Evolutionary conservation across 2,329 filamentous ascomycete species (phyloP), one percentile per base, ranked within the genome.

Genomic region (Colletotrichum horii): DNA sequence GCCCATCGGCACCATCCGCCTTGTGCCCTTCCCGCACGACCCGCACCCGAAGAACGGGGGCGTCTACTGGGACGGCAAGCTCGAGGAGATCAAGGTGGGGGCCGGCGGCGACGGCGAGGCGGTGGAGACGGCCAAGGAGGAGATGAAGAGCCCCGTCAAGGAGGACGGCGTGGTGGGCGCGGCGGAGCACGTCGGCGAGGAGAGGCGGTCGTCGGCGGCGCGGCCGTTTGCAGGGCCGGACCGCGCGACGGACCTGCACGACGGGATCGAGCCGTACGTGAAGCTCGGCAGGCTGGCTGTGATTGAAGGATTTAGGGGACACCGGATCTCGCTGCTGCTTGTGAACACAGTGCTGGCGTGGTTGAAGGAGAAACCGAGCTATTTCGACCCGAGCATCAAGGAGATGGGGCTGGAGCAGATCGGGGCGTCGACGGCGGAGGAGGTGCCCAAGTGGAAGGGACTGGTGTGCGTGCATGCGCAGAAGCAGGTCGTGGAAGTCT

Each of bases 401-500:
- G 86, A 84, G 79, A 77, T 84, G 75, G 88, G 85, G 36, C 85
- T 87, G 79, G 88, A 85, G 68, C 83, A 84, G 64, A 82, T 89
- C 65, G 86, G 83, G 55, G 85, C 82, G n/a, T 81, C 81, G 64
- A 84, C 74, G 73, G 80, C 81, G 70, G 82, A 80, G 73, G 84
- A 86, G 12, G 84, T 89, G n/a, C 87, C 89, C 30, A 87, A 87
- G 32, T 76, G 72, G 75, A 76, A 69, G 28, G 96, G 96, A 0
- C 87, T 97, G 58, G 88, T 96, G 9, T 92, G 95, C 81, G 90
- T 94, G 28, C 96, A 98, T 86, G 94, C 95, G 4, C 96, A 98
- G 85, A 89, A 90, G 71, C 83, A 87, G 36, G 91, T 94, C 16
- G 88, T 92, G 78, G 85, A 84, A 32, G 87, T 93, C 78, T 98